These are phyloP conservation scores for Teratosphaeria destructans DNA, from an alignment of 2,329 filamentous ascomycete genomes.

Conservation along the genomic window DNA sequence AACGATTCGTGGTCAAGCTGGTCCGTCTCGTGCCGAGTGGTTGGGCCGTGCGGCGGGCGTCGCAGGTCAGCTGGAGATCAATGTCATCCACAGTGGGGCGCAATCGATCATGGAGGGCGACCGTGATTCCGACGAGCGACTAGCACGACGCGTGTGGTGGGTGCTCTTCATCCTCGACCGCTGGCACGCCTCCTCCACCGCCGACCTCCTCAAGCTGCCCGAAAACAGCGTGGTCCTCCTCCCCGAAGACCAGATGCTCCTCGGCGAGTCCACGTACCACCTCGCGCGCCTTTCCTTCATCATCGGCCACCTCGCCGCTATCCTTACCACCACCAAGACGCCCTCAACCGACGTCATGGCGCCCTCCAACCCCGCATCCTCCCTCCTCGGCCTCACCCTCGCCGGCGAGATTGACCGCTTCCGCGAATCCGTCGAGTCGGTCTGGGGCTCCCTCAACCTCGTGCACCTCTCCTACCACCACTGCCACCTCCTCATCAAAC, in stretches of 20 bases:
- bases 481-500: constrained; percentile 52
- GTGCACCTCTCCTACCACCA: constrained; percentile 63
- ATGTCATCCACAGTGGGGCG: constrained; percentile 31
- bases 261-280: constrained; percentile 55
- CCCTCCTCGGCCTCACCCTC: constrained; percentile 41
- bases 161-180: constrained; percentile 60
- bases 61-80: constrained; percentile 55
- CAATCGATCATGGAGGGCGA: constrained; percentile 38
- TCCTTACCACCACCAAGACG: constrained; percentile 36
- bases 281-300: constrained; percentile 54
- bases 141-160: constrained; percentile 61
- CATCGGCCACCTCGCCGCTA: constrained; percentile 44
- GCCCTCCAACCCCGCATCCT: constrained; percentile 30
- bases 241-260: constrained; percentile 47
- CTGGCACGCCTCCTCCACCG: constrained; percentile 61
- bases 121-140: constrained; percentile 50
- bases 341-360: constrained; percentile 35
- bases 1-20: constrained; percentile 35
- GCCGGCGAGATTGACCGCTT: constrained; percentile 55
- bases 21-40: constrained; percentile 43
- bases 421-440: constrained; percentile 50
- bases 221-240: constrained; percentile 51
- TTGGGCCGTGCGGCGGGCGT: constrained; percentile 56
- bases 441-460: constrained; percentile 44
- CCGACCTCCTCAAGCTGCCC: constrained; percentile 52